A percentile compares a stretch with the other conserved stretches of the same genome.
phyloP scores from a whole-genome alignment of 2,329 filamentous ascomycete genomes.

The Neurospora sp. region DNA sequence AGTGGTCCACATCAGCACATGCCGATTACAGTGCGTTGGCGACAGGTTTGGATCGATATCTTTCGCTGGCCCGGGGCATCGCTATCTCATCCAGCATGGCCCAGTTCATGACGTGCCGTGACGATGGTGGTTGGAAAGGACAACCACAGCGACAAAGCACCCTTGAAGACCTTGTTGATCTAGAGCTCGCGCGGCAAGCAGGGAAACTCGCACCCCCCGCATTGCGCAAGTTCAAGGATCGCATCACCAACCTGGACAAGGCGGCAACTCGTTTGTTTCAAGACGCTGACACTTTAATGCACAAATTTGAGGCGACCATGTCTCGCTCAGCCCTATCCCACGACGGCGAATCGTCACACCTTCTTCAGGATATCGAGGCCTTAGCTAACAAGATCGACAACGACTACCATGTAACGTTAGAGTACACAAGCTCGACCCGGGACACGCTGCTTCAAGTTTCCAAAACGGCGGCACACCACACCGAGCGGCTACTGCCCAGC shows the following conservation, averaged over 20 bases:
- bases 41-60: conserved; percentile 56
- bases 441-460: conserved; percentile 52
- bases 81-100: conserved; percentile 58
- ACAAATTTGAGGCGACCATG: conserved; percentile 50
- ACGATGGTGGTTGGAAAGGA: conserved; percentile 27
- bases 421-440: conserved; percentile 53
- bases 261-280: conserved; percentile 49
- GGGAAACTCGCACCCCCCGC: conserved; percentile 52
- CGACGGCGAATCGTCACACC: conserved; percentile 52
- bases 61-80: conserved; percentile 53
- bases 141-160: conserved; percentile 42
- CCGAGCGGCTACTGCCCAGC: conserved; percentile 49
- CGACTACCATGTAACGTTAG: conserved; percentile 70
- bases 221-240: conserved; percentile 48
- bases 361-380: conserved; percentile 77
- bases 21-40: conserved; percentile 57
- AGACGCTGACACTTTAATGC: conserved; percentile 51
- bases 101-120: conserved; percentile 49
- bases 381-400: conserved; percentile 78
- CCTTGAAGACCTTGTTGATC: conserved; percentile 66
- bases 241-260: conserved; percentile 51
- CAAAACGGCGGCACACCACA: conserved; percentile 53
- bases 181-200: conserved; percentile 61
- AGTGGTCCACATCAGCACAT: conserved; percentile 59
- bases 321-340: conserved; percentile 46